Percentiles rank a stretch among this genome's conserved stretches.
phyloP scores from a whole-genome alignment of 352 stramenopile species.

The Globisporangium radiosum region DNA sequence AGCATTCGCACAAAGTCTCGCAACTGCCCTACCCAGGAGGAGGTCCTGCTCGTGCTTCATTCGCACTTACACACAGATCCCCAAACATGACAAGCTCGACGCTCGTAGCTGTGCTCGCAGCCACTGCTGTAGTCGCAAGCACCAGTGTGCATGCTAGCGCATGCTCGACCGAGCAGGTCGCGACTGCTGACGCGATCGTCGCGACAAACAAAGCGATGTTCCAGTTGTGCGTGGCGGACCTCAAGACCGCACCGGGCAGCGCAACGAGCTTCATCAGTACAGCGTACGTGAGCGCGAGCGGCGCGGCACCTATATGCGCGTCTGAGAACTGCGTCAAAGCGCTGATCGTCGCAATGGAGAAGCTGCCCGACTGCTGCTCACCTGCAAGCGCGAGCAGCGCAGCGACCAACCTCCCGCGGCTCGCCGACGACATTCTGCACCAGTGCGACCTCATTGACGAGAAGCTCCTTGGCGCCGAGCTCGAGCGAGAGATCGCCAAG shows the following conservation, averaged over 20 bases:
- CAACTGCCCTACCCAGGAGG: neutral
- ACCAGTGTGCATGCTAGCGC: slow-evolving; percentile 1
- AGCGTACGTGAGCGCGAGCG: slow-evolving; percentile 6
- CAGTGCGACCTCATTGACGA: slow-evolving; percentile 19
- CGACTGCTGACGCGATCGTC: slow-evolving; percentile 7
- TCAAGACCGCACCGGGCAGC: slow-evolving; percentile 5
- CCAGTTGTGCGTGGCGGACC: slow-evolving; percentile 9
- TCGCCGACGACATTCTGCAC: slow-evolving; percentile 20
- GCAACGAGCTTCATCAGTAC: slow-evolving; percentile 14
- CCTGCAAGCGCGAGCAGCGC: slow-evolving; percentile 3
- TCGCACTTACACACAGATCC: neutral
- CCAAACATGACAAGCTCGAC: neutral
- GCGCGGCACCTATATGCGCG: slow-evolving; percentile 12
- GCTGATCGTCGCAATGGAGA: slow-evolving; percentile 22
- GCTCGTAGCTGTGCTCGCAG: neutral
- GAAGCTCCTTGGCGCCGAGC: slow-evolving; percentile 9
- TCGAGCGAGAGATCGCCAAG: slow-evolving; percentile 17
- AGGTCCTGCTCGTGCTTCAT: neutral
- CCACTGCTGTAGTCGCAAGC: neutral
- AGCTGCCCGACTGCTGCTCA: slow-evolving; percentile 20
- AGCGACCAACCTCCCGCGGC: slow-evolving; percentile 16
- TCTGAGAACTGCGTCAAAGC: slow-evolving; percentile 14
- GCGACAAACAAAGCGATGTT: slow-evolving; percentile 15
- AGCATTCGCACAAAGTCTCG: no score
- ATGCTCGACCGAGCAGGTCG: slow-evolving; percentile 7